Conservation (phyloP, 768 basidiomycete species). For the Lyophyllum shimeji region DNA sequence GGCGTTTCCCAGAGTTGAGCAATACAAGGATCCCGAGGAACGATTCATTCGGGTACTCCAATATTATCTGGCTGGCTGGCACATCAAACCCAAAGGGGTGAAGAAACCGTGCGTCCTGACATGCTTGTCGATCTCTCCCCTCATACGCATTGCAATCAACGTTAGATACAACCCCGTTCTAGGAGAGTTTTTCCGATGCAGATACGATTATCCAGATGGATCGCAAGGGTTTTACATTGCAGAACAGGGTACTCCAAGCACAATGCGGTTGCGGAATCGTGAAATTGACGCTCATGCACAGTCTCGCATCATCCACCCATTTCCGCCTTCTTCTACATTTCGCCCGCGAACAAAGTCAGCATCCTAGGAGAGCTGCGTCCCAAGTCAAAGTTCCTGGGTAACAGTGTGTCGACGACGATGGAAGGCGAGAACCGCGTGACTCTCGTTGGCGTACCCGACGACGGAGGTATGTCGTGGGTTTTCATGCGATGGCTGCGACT, state of each 20-base stretch:
- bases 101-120: conserved; percentile 86
- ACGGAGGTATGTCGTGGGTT: conserved; percentile 65
- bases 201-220: conserved; percentile 89
- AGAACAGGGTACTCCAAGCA: conserved; percentile 71
- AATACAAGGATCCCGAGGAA: conserved; percentile 82
- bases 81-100: conserved; percentile 98
- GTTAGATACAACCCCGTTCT: conserved; percentile 92
- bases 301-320: conserved; percentile 95
- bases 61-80: conserved; percentile 99
- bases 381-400: conserved; percentile 95
- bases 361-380: conserved; percentile 94
- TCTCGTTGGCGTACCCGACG: conserved; percentile 79
- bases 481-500: conserved; percentile 3
- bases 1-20: conserved; percentile 59
- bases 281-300: conserved; percentile 26
- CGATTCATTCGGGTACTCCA: conserved; percentile 88
- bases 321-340: conserved; percentile 94
- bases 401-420: conserved; percentile 95
- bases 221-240: conserved; percentile 94
- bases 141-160: neutral
- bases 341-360: conserved; percentile 82
- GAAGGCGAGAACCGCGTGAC: conserved; percentile 92
- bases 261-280: neutral
- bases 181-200: conserved; percentile 97
- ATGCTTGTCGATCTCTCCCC: conserved; percentile 5